phyloP scores from a whole-genome alignment of 1,284 basidiomycete species.

The Naganishia albida region DNA sequence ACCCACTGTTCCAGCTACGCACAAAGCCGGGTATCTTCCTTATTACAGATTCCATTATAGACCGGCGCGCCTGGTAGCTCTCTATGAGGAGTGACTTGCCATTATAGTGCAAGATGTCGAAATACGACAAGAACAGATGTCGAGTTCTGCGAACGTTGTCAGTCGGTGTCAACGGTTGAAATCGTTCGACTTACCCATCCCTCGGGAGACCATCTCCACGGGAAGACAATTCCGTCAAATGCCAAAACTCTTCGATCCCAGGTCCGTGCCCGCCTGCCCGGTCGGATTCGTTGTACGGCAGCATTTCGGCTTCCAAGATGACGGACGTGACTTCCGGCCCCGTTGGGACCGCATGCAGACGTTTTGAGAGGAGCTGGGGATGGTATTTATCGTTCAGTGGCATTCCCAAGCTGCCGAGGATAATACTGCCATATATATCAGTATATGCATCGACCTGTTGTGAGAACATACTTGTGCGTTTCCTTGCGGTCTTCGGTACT shows the following conservation, averaged over 20 bases:
- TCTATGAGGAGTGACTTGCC: slow-evolving; percentile 60
- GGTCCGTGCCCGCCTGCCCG: slow-evolving; percentile 45
- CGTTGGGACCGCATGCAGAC: slow-evolving; percentile 40
- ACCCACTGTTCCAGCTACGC: slow-evolving; percentile 29
- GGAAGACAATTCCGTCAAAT: slow-evolving; percentile 36
- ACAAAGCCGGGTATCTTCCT: slow-evolving; percentile 60
- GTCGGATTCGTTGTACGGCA: slow-evolving; percentile 66
- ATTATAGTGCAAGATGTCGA: slow-evolving; percentile 73
- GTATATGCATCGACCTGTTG: neutral
- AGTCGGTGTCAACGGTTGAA: neutral
- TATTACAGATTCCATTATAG: slow-evolving; percentile 63
- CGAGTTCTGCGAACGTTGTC: slow-evolving; percentile 41
- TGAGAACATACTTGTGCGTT: slow-evolving; percentile 63
- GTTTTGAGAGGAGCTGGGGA: slow-evolving; percentile 13
- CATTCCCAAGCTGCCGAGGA: slow-evolving; percentile 65
- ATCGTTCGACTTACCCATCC: neutral
- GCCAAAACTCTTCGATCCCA: slow-evolving; percentile 58
- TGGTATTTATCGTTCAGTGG: slow-evolving; percentile 34
- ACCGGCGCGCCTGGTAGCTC: slow-evolving; percentile 64
- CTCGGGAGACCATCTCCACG: neutral
- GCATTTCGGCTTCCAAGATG: slow-evolving; percentile 85
- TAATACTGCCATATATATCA: slow-evolving; percentile 56
- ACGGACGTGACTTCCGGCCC: slow-evolving; percentile 53
- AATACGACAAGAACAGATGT: slow-evolving; percentile 77
- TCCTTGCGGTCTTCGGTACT: slow-evolving; percentile 71